Conservation (phyloP, 768 basidiomycete species). For the Termitomyces sp. region DNA sequence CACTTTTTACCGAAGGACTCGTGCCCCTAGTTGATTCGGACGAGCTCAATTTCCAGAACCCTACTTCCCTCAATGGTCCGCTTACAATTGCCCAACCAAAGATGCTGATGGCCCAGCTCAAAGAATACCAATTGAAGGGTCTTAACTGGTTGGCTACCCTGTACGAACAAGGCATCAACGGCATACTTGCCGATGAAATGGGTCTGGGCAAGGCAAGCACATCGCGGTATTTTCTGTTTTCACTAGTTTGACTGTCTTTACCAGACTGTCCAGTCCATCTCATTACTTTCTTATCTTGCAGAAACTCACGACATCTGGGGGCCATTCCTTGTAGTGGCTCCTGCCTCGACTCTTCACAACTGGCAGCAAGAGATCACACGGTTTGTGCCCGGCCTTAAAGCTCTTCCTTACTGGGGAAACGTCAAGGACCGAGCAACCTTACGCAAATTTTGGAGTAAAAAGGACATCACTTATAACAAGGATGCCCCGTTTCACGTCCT, state of each 20-base stretch:
- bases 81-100: constrained; percentile 86
- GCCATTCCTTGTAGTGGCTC: constrained; percentile 96
- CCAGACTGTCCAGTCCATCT: constrained; percentile 96
- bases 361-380: constrained; percentile 99
- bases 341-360: constrained; percentile 95
- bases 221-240: background rate
- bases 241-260: background rate
- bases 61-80: constrained; percentile 80
- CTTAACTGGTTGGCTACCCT: constrained; percentile 96
- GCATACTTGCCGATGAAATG: constrained; percentile 99
- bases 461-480: constrained; percentile 91
- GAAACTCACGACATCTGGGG: constrained; percentile 99
- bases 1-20: constrained; percentile 3
- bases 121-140: constrained; percentile 98
- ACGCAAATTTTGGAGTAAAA: constrained; percentile 97
- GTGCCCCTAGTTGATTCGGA: constrained; percentile 75
- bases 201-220: constrained; percentile 74
- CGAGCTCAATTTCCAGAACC: constrained; percentile 99
- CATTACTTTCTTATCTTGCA: constrained; percentile 90
- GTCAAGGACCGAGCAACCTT: constrained; percentile 93
- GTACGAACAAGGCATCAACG: constrained; percentile 99
- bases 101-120: constrained; percentile 94
- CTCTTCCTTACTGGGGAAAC: constrained; percentile 97
- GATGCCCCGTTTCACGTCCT: constrained; percentile 96
- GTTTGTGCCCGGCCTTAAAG: constrained; percentile 91